Evolutionary conservation across 495 filamentous ascomycete species (phyloP).

Genomic region (Penicillium lividum): DNA sequence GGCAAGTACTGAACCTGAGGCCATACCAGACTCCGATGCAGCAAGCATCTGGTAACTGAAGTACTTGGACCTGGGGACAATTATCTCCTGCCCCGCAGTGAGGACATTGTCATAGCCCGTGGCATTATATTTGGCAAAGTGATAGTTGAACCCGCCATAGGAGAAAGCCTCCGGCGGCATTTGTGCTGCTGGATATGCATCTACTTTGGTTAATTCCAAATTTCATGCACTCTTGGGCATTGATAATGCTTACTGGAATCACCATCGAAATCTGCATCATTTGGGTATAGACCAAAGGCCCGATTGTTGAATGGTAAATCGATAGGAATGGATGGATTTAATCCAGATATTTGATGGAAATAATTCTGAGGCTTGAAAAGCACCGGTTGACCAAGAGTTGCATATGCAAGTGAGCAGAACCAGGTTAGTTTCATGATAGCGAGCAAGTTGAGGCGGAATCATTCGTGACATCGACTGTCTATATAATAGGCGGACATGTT

Average conservation of each 20-base stretch:
- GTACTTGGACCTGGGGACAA: conserved; percentile 33
- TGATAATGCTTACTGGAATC: conserved; percentile 23
- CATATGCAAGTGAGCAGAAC: background rate
- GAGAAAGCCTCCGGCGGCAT: conserved; percentile 41
- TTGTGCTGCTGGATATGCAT: conserved; percentile 46
- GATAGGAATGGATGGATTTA: conserved; percentile 22
- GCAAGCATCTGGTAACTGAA: conserved; percentile 52
- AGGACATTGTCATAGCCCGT: conserved; percentile 45
- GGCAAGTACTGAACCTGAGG: conserved; percentile 46
- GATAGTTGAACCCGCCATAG: conserved; percentile 46
- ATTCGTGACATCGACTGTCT: background rate
- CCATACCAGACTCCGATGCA: conserved; percentile 44
- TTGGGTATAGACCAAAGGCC: conserved; percentile 43
- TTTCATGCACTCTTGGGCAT: too few species aligned
- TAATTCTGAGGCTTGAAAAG: conserved; percentile 32
- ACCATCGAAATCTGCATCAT: conserved; percentile 44
- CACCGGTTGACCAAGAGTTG: conserved; percentile 4
- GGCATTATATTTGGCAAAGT: conserved; percentile 48
- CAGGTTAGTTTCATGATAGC: background rate
- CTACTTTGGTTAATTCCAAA: conserved; percentile 8
- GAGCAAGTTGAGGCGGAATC: background rate
- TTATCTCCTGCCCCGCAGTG: conserved; percentile 42
- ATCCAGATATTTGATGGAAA: conserved; percentile 10
- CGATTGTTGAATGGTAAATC: conserved; percentile 47
- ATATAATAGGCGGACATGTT: conserved; percentile 1